Base-by-base conservation (phyloP, 257 asterid species). In the Coffea eugenioides region DNA sequence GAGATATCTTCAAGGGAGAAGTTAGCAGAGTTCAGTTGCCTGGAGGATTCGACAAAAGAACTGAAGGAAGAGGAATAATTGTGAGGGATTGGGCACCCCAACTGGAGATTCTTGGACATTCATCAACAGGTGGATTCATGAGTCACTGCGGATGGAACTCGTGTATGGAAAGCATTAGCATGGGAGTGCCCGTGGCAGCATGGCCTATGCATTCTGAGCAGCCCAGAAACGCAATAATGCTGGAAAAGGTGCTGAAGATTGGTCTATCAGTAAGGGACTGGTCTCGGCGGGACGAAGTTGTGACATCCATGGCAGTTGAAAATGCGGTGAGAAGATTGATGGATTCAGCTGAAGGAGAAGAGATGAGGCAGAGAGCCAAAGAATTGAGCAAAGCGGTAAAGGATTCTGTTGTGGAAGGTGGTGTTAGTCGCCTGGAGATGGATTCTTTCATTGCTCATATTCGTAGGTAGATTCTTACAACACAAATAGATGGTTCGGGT, bases 101-200 rank as follows among this genome's bases (percentile, higher is more conserved):
- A 34, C 25, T 76, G 76, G 79, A 80, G 43, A 77, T 68, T 45
- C 13, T 71, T 52, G 82, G 34, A 23, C 79, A 83, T 46, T 34
- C 76, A 6, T 83, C 86, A 7, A 77, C 84, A 0, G 86, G 86
- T 14, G 82, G 80, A 69, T 80, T 83, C 71, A 83, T 83, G 79
- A 80, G 84, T 69, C 77, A 76, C 16, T 80, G 84, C 13, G 82
- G 86, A 72, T 83, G 86, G 86, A 80, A 83, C 65, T 83, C 84
- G 1, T 75, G 73, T 54, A 21, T 83, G 15, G 86, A 77, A 68
- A 80, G 84, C 62, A 83, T 83, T 45, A 75, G 79, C 54, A 61
- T 79, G 75, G 83, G 86, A 21, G 86, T 83, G 11, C 86, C 83
- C 5, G 80, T 83, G 15, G 86, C 86, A 39, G 76, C 86, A 21